Conservation (phyloP, 2,329 filamentous ascomycete species). For the Fusarium brevicatenulatum region DNA sequence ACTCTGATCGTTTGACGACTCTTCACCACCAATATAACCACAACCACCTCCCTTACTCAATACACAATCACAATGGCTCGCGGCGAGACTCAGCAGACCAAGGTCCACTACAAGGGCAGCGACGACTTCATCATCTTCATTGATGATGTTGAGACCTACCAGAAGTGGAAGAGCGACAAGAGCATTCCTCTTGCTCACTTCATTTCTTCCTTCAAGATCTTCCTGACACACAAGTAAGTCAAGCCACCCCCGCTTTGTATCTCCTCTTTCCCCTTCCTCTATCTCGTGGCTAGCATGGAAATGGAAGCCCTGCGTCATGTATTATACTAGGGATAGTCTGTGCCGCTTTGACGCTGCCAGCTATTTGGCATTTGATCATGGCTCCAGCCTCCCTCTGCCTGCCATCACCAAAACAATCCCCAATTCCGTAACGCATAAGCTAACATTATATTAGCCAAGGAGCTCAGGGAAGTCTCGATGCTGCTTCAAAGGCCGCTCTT, state of each 20-base stretch:
- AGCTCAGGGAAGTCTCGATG: slow-evolving; percentile 80
- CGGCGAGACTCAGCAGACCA: slow-evolving; percentile 75
- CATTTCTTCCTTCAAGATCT: slow-evolving; percentile 88
- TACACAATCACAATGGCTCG: slow-evolving; percentile 68
- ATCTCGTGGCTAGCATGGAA: not conserved
- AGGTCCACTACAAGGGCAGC: slow-evolving; percentile 86
- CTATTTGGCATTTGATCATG: not conserved
- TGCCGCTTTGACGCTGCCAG: not conserved
- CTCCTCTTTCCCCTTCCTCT: not conserved
- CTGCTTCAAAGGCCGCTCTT: slow-evolving; percentile 77
- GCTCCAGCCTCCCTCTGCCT: not conserved
- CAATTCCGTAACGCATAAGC: not conserved
- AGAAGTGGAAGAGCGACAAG: slow-evolving; percentile 86
- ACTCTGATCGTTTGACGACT: slow-evolving; percentile 12
- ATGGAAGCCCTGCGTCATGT: not conserved
- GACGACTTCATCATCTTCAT: slow-evolving; percentile 71
- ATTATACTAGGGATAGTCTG: not conserved
- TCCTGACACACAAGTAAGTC: slow-evolving; percentile 83
- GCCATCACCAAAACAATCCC: not conserved
- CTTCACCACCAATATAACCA: slow-evolving; percentile 20
- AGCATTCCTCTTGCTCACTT: slow-evolving; percentile 85
- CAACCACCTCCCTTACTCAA: slow-evolving; percentile 21
- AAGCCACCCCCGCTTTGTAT: slow-evolving; percentile 51
- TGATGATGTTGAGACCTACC: slow-evolving; percentile 69
- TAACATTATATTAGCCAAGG: slow-evolving; percentile 72